Base-by-base conservation (phyloP, 768 basidiomycete species). In the Boletus sp. region DNA sequence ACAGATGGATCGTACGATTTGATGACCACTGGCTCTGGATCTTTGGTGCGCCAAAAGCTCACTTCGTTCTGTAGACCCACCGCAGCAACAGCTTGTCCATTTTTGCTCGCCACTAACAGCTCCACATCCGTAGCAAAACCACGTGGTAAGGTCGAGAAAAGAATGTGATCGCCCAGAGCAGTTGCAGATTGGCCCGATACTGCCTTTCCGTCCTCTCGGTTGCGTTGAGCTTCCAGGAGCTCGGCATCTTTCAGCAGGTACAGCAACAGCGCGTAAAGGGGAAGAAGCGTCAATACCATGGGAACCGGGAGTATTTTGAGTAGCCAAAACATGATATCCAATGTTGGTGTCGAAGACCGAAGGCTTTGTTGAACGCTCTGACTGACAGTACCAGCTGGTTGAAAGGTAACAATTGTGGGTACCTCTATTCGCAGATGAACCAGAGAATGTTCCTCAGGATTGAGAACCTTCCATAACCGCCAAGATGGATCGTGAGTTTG, bases 201-300 rank as follows among this genome's bases (percentile, higher is more conserved):
- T 8, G 70, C 61, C 57, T 80, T 78, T 1, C 76, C 66, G 36
- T 82, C 83, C 2, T 76, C 75, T 33, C 83, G 80, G 66, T 88
- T 80, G 40, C 87, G 80, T 65, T 94, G 92, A 3, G 91, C 89
- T 64, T 94, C 94, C 36, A 97, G 79, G 1, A 94, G 82, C 56
- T 99, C 94, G 0, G 92, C 85, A 61, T 96, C 88, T 75, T 95
- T 96, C 58, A 98, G 76, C 2, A 99, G 79, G 68, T 94, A 94
- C 10, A 92, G 77, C 8, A 96, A 77, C 11, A 98, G 73, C 8
- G 82, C 79, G 69, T 90, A 98, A 10, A 98, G 77, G 4, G 81
- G 71, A 28, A 80, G 74, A 7, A 89, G 90, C 0, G 95, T 96
- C 6, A 78, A 78, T 8, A 84, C 81, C 67, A 97, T 95, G 0